Conservation (phyloP, 1,284 basidiomycete species). For the Agaricales sp. region DNA sequence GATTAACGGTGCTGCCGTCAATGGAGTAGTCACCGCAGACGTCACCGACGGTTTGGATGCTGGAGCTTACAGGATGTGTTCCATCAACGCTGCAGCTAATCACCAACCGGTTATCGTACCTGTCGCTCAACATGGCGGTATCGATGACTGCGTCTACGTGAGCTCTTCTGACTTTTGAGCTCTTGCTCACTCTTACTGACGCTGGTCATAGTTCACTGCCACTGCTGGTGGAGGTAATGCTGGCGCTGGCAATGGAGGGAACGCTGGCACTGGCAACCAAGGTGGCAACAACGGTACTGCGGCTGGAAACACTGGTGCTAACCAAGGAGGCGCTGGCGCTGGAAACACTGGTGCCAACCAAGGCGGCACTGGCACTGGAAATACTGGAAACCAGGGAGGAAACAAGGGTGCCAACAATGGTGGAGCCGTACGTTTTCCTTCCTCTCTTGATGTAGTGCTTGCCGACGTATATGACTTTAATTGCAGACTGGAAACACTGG, state of each 20-base stretch:
- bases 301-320: slow-evolving; percentile 1
- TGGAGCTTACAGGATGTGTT: slow-evolving; percentile 46
- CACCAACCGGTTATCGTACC: slow-evolving; percentile 50
- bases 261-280: slow-evolving; percentile 7
- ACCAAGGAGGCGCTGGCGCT: background rate
- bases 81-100: slow-evolving; percentile 43
- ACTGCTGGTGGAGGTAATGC: slow-evolving; percentile 11
- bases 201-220: slow-evolving; percentile 35
- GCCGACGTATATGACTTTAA: background rate
- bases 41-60: slow-evolving; percentile 51
- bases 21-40: slow-evolving; percentile 41
- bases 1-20: slow-evolving; percentile 30
- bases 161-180: slow-evolving; percentile 15
- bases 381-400: background rate
- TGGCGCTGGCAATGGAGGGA: background rate
- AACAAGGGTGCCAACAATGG: slow-evolving; percentile 2
- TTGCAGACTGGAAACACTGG: background rate
- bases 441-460: background rate
- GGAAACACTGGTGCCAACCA: background rate
- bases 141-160: slow-evolving; percentile 58
- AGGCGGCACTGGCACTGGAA: background rate
- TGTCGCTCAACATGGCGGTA: slow-evolving; percentile 45
- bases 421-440: background rate
- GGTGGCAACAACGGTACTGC: background rate
- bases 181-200: background rate